Percentiles rank a stretch among this genome's conserved stretches.
phyloP scores from a whole-genome alignment of 176 grass and related monocot species.

The Metroxylon sagu region DNA sequence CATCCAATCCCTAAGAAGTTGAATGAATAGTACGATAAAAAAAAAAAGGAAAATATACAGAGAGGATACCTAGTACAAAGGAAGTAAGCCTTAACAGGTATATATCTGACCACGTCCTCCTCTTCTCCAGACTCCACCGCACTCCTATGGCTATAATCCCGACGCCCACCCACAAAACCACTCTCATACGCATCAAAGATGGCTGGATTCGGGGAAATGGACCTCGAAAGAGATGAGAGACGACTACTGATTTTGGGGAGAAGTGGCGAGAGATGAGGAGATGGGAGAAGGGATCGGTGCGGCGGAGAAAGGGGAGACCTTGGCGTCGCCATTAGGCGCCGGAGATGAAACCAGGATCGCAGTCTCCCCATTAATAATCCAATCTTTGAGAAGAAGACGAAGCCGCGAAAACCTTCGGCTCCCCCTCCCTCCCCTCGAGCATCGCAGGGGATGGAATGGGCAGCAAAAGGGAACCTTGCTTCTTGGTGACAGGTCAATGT shows the following conservation, averaged over 20 bases:
- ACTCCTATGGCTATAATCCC: slow-evolving; percentile 37
- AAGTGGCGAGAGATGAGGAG: too few relatives aligned
- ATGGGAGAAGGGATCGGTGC: background rate
- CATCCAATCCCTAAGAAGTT: background rate
- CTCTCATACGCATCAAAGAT: slow-evolving; percentile 17
- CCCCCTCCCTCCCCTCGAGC: too few relatives aligned
- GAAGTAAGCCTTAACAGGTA: slow-evolving; percentile 92
- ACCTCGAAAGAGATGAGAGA: slow-evolving; percentile 8
- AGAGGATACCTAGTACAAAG: slow-evolving; percentile 50
- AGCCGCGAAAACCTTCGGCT: too few relatives aligned
- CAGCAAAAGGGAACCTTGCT: too few relatives aligned
- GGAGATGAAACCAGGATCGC: slow-evolving; percentile 35
- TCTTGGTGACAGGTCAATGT: too few relatives aligned
- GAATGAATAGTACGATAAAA: slow-evolving; percentile 5
- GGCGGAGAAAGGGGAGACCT: background rate
- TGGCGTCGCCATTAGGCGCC: slow-evolving; percentile 9
- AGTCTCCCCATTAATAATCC: slow-evolving; percentile 32
- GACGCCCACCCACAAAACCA: slow-evolving; percentile 20
- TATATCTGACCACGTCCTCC: slow-evolving; percentile 42
- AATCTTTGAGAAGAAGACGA: too few relatives aligned
- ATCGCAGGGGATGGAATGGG: too few relatives aligned
- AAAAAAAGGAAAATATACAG: background rate
- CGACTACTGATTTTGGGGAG: too few relatives aligned
- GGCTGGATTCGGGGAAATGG: slow-evolving; percentile 22
- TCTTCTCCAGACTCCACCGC: slow-evolving; percentile 35